Base-by-base conservation (phyloP, 202 grass and related monocot genomes). In the Cymbopogon flexuosus region DNA sequence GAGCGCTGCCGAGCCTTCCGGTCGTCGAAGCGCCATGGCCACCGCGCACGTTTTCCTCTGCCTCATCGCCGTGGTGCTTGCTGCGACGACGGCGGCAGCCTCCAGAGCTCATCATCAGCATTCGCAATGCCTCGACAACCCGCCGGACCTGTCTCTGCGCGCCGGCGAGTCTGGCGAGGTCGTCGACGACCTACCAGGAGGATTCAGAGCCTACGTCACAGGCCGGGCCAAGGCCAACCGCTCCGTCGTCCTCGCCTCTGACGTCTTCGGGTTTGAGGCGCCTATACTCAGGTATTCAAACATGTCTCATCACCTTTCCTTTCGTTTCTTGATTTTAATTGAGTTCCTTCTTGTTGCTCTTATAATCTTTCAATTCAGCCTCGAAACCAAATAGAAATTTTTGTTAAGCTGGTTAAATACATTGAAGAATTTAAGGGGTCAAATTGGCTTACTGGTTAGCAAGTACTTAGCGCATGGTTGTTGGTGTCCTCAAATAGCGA, bases 141-240 rank as follows among this genome's bases (percentile, higher is more conserved):
- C 67, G 2, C 79, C 79, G 21, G 66, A 83, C 59, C 19, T 78
- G 67, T 59, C 67, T 3, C 16, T 1, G 14, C 73, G 27, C 2
- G 47, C 30, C 2, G 2, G 1, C 5, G 27, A 83, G 59, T 29
- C 67, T 0, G 73, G 74, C 3, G 23, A 6, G 29, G 60, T 87
- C 47, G 47, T 83, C 19, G 3, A 49, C 2, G 47, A 66, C 15
- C 36, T 87, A 31, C 67, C 81, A 0, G 75, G 68, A 10, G 86
- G 86, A 11, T 83, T 79, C 49, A 67, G 0, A 39, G 75, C 68
- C 39, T 84, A 88, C 19, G 16, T 88, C 80, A 79, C 86, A 8
- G 80, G 86, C 0, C 21, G 13, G 0, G 29, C 45, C 6, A 10
- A 37, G 49, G 67, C 68, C 16, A 2, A 34, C 39, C 40, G 0